Percentiles rank a stretch among this genome's conserved stretches.
Evolutionary conservation across 2,329 filamentous ascomycete genomes (phyloP).

Genomic region (Stagonosporopsis vannaccii): DNA sequence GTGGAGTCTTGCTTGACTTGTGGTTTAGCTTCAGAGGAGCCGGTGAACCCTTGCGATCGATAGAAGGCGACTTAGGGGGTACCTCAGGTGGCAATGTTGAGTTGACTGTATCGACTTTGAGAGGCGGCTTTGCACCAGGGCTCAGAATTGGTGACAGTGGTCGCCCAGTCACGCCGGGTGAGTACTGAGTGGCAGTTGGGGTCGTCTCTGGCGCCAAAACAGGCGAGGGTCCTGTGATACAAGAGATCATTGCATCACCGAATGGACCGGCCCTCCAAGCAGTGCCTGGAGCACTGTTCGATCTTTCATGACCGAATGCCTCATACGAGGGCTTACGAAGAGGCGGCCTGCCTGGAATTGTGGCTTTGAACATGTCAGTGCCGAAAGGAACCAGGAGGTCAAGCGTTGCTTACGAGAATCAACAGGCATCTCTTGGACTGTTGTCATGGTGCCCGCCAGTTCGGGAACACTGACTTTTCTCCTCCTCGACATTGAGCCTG

Average conservation of each 20-base stretch:
- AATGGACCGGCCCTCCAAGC: slow-evolving; percentile 50
- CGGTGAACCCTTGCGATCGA: slow-evolving; percentile 46
- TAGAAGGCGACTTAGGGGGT: slow-evolving; percentile 47
- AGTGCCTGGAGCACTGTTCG: slow-evolving; percentile 49
- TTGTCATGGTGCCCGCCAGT: slow-evolving; percentile 48
- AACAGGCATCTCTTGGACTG: slow-evolving; percentile 47
- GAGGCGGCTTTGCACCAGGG: slow-evolving; percentile 38
- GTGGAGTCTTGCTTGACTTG: slow-evolving; percentile 43
- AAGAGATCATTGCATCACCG: slow-evolving; percentile 50
- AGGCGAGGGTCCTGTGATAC: slow-evolving; percentile 47
- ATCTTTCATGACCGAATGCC: slow-evolving; percentile 48
- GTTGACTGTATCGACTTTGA: slow-evolving; percentile 43
- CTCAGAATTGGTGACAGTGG: slow-evolving; percentile 44
- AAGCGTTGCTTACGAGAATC: slow-evolving; percentile 49
- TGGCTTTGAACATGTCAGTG: slow-evolving; percentile 40
- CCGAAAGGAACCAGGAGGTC: background rate
- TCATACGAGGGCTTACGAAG: slow-evolving; percentile 47
- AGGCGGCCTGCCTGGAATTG: slow-evolving; percentile 51
- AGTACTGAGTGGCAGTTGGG: slow-evolving; percentile 24
- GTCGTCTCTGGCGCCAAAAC: slow-evolving; percentile 27
- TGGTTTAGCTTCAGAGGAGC: slow-evolving; percentile 40
- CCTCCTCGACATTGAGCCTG: slow-evolving; percentile 48
- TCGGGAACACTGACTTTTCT: slow-evolving; percentile 53
- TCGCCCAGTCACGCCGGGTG: slow-evolving; percentile 19
- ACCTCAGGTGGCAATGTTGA: slow-evolving; percentile 44